Evolutionary conservation across 768 basidiomycete species (phyloP).

Genomic region (Trametes meyenii): DNA sequence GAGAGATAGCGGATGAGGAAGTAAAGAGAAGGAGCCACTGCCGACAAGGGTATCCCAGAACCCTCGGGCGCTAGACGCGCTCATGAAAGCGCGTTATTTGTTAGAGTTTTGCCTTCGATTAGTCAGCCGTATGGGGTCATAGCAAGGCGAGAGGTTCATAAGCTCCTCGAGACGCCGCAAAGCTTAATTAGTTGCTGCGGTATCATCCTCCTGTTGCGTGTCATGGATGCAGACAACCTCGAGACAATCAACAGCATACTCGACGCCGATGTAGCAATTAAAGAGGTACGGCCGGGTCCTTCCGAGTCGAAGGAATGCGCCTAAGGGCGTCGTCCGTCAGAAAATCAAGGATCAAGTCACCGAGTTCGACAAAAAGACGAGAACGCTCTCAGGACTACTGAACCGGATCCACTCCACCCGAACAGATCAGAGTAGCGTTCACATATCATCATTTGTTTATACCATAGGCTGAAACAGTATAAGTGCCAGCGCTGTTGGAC

Average conservation of each 20-base stretch:
- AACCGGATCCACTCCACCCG: slow-evolving; percentile 83
- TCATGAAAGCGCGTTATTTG: slow-evolving; percentile 16
- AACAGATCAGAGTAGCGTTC: slow-evolving; percentile 49
- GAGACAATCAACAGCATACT: slow-evolving; percentile 60
- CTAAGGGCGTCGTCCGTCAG: slow-evolving; percentile 43
- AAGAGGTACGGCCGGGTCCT: slow-evolving; percentile 54
- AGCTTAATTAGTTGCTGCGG: slow-evolving; percentile 4
- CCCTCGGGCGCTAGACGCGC: slow-evolving; percentile 15
- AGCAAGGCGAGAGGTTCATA: neutral
- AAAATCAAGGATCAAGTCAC: slow-evolving; percentile 80
- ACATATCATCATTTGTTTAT: neutral
- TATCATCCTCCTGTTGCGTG: slow-evolving; percentile 2
- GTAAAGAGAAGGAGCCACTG: neutral
- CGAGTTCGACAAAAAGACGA: slow-evolving; percentile 74
- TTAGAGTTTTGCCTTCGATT: neutral
- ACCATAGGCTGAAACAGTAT: neutral
- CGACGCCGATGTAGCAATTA: slow-evolving; percentile 62
- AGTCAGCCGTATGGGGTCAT: neutral
- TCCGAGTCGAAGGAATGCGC: neutral
- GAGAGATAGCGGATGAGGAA: neutral
- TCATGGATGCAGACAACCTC: slow-evolving; percentile 60
- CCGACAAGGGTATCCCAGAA: too few relatives aligned
- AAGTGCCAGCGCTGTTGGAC: slow-evolving; percentile 65
- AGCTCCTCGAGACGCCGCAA: neutral
- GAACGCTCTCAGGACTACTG: slow-evolving; percentile 71